These are phyloP conservation scores for apple (Malus domestica) DNA, from an alignment of 306 rosid genomes.

Conservation along the genomic window DNA sequence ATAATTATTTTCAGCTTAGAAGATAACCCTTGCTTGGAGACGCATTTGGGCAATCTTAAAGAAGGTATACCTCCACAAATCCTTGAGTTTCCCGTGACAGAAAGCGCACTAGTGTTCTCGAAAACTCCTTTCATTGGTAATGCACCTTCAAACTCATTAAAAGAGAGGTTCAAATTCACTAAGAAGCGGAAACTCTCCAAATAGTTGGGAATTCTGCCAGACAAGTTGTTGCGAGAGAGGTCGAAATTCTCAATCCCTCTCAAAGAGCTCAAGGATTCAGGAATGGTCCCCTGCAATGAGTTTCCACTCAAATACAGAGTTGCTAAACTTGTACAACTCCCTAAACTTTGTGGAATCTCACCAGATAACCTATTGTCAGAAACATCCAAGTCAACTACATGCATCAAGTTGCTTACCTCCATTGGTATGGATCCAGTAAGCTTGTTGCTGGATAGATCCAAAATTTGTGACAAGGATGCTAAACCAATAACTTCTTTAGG, in stretches of 20 bases:
- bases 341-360: conserved; percentile 13
- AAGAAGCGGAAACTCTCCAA: background rate
- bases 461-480: background rate
- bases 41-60: conserved; percentile 11
- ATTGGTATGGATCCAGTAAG: conserved; percentile 12
- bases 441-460: conserved; percentile 12
- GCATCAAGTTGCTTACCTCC: background rate
- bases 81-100: conserved; percentile 5
- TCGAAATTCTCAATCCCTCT: conserved; percentile 5
- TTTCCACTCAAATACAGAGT: conserved; percentile 6
- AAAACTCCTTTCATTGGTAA: conserved; percentile 20
- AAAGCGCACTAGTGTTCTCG: conserved; percentile 1
- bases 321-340: conserved; percentile 8
- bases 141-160: conserved; percentile 20
- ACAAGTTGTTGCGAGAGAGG: too few species aligned
- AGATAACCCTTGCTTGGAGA: background rate
- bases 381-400: background rate
- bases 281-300: conserved; percentile 14
- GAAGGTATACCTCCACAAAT: conserved; percentile 17
- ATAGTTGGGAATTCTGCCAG: too few species aligned
- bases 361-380: conserved; percentile 19
- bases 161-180: conserved; percentile 15
- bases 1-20: background rate
- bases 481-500: conserved; percentile 13
- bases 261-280: conserved; percentile 19